Evolutionary conservation across 768 basidiomycete genomes (phyloP), one percentile per base, ranked within the genome.

Genomic region (Leucocoprinus sp.): DNA sequence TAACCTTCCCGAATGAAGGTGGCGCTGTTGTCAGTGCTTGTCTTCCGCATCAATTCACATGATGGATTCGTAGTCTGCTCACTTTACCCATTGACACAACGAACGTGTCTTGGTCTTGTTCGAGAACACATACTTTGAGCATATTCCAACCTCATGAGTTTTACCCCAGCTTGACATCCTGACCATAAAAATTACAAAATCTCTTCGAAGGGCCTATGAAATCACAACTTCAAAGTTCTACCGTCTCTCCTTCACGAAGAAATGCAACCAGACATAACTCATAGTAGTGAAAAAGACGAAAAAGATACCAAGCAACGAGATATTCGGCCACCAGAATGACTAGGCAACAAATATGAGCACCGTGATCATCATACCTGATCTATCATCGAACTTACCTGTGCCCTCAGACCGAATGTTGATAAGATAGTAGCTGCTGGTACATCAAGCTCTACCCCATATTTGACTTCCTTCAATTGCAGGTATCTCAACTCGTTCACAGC

Each of bases 291-390:
- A 92, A 2, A 71, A 64, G 21, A 76, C 82, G 56, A 98, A 93
- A 69, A 92, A 92, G 38, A 92, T 88, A 5, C 72, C 84, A 4
- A 98, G 72, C 0, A 93, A 65, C 0, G 82, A 74, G 26, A 93
- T 87, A 59, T 99, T 93, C 0, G 96, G 96, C 89, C 89, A 98
- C 96, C 96, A 99, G 72, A 93, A 98, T 0, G 95, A 92, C 75
- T 76, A 45, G 4, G 49, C 12, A 40, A 44, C 5, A 4, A 17
- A 19, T 33, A 33, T 57, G 27, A 56, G 27, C 11, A 21, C 29
- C 14, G 34, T 19, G 9, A 11, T 12, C 9, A 19, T 14, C 22
- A 37, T 3, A 14, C 2, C n/a, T n/a, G n/a, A n/a, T n/a, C 17
- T 31, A 8, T 11, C 34, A 6, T n/a, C 18, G 22, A 21, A 31